Evolutionary conservation across 2,329 filamentous ascomycete species (phyloP), one percentile per base, ranked within the genome.

Genomic region (Akanthomyces dipterigenus): DNA sequence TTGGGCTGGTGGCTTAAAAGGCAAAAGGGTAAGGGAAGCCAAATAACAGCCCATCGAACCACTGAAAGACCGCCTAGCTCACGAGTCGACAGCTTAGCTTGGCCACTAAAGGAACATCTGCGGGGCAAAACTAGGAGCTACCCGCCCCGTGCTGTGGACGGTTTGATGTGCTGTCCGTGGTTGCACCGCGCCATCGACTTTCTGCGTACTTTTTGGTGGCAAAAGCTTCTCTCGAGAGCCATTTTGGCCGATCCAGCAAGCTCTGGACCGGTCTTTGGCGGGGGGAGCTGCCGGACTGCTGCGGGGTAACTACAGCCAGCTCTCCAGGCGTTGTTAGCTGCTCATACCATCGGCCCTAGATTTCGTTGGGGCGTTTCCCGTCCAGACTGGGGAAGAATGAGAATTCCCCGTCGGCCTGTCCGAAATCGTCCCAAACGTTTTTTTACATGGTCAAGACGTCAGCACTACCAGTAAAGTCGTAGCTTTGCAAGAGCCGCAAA

Each of bases 291-390:
- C 18, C 49, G 24, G 31, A 48, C n/a, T 49, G 22, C 24, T n/a
- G 55, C 36, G 45, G 45, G 22, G 45, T 34, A 16, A 5, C 4
- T 34, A n/a, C 16, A 4, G n/a, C n/a, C 36, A 22, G 18, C 56
- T 45, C 24, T 5, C n/a, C 18, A 36, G 12, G 24, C n/a, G 1
- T 42, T 11, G 3, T 28, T 55, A 55, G 53, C 26, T 16, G 53
- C 53, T 59, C 24, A 26, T 36, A 48, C 18, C 53, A 59, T 51
- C 56, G 56, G 56, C 46, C 46, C 56, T 59, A 31, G 46, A 50
- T 51, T 59, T 50, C 34, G 34, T 59, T 59, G 56, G 36, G 56
- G 24, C 36, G 43, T 28, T 18, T 46, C 14, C 1, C 8, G 28
- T 50, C 48, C 26, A 24, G 26, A 11, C 48, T 50, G 16, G 45